These are phyloP conservation scores for Skeletonema grethae DNA, from an alignment of 108 stramenopile species.

Conservation along the genomic window DNA sequence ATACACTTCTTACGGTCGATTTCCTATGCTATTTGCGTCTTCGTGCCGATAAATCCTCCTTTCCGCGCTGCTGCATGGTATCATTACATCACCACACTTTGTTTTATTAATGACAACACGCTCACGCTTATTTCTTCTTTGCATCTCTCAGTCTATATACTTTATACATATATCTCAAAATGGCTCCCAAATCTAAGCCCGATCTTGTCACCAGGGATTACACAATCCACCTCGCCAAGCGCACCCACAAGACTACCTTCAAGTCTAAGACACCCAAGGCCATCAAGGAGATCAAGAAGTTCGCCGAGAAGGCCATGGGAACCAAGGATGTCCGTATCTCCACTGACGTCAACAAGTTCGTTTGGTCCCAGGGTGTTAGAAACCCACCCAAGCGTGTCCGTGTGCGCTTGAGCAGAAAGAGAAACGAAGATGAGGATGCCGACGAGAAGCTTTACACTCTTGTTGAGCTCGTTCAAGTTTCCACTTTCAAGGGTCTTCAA, in stretches of 20 bases:
- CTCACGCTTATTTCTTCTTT: not conserved
- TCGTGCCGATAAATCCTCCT: not conserved
- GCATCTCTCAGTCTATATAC: not conserved
- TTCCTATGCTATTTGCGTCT: not conserved
- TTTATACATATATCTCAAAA: constrained; percentile 26
- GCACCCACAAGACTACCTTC: constrained; percentile 91
- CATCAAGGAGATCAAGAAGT: constrained; percentile 95
- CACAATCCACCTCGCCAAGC: constrained; percentile 99
- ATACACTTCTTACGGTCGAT: no score
- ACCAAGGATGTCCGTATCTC: constrained; percentile 94
- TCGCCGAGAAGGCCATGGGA: constrained; percentile 95
- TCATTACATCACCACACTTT: not conserved
- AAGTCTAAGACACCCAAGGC: constrained; percentile 98
- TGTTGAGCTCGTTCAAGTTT: constrained; percentile 93
- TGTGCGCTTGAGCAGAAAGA: constrained; percentile 95
- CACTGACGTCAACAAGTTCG: constrained; percentile 86
- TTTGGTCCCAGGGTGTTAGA: constrained; percentile 94
- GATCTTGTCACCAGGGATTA: constrained; percentile 93
- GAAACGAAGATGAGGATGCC: constrained; percentile 99
- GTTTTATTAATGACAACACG: not conserved
- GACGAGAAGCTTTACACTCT: constrained; percentile 98
- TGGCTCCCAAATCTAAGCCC: constrained; percentile 72
- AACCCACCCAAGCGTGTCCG: constrained; percentile 97
- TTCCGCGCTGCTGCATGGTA: not conserved
- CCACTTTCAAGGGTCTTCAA: constrained; percentile 93